phyloP scores from a whole-genome alignment of 108 stramenopile genomes.

The Pelagomonas calceolata region DNA sequence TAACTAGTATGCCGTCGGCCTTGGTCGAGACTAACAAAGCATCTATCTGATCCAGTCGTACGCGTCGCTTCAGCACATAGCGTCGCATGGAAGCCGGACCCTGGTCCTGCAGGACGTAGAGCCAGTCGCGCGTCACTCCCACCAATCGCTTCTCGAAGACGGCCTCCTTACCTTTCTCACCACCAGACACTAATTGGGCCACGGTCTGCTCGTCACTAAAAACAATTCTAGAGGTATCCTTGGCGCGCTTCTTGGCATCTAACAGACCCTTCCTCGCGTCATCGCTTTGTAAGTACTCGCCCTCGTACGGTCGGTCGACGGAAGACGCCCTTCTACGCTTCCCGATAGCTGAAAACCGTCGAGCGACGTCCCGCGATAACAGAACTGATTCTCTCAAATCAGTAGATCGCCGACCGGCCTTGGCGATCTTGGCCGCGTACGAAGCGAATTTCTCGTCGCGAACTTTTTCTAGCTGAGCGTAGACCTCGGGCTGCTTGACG shows the following conservation, averaged over 20 bases:
- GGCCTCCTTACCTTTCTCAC: no score
- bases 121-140: not conserved
- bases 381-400: not conserved
- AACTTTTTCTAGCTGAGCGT: slow-evolving; percentile 11
- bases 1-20: slow-evolving; percentile 1
- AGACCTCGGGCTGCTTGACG: slow-evolving; percentile 13
- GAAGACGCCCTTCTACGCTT: not conserved
- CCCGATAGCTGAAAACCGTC: not conserved
- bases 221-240: not conserved
- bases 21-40: not conserved
- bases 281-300: slow-evolving; percentile 2
- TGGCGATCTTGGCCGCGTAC: slow-evolving; percentile 4
- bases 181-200: not conserved
- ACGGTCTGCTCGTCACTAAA: not conserved
- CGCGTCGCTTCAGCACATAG: not conserved
- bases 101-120: not conserved
- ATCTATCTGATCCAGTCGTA: not conserved
- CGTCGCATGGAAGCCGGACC: not conserved
- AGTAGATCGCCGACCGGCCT: not conserved
- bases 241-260: not conserved
- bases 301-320: slow-evolving; percentile 4
- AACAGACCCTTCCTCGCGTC: not conserved
- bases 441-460: not conserved
- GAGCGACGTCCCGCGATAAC: not conserved
- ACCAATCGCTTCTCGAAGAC: not conserved